Conservation (phyloP, 306 rosid genomes). For the Astragalus glycyphyllos region DNA sequence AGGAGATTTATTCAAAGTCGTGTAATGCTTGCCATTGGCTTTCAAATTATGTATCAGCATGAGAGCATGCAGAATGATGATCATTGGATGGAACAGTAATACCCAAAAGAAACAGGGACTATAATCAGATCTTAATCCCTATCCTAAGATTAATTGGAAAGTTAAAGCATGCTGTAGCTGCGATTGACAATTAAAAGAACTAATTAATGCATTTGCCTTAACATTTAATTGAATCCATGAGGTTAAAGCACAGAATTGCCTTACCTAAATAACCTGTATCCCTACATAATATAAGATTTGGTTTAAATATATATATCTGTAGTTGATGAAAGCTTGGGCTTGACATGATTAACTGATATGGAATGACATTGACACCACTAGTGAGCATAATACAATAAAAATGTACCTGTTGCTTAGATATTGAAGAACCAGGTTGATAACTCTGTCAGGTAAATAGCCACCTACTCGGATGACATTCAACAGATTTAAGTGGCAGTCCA, state of each 20-base stretch:
- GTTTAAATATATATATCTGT: neutral
- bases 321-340: neutral
- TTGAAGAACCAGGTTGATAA: conserved; percentile 87
- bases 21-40: neutral
- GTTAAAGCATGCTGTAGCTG: neutral
- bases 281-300: conserved; percentile 3
- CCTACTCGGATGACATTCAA: conserved; percentile 60
- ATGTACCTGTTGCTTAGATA: conserved; percentile 88
- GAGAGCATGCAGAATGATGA: neutral
- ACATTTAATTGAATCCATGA: neutral
- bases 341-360: conserved; percentile 9
- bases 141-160: neutral
- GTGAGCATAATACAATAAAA: conserved; percentile 4
- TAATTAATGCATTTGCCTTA: conserved; percentile 22
- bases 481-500: conserved; percentile 84
- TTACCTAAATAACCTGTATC: neutral
- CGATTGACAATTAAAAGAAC: conserved; percentile 5
- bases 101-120: neutral
- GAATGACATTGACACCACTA: neutral
- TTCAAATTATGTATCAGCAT: conserved; percentile 14
- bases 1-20: neutral
- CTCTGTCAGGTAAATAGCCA: conserved; percentile 94
- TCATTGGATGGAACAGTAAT: conserved; percentile 16
- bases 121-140: neutral
- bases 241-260: neutral